These are phyloP conservation scores for Boletus sp. DNA, from an alignment of 768 basidiomycete genomes.

Conservation along the genomic window DNA sequence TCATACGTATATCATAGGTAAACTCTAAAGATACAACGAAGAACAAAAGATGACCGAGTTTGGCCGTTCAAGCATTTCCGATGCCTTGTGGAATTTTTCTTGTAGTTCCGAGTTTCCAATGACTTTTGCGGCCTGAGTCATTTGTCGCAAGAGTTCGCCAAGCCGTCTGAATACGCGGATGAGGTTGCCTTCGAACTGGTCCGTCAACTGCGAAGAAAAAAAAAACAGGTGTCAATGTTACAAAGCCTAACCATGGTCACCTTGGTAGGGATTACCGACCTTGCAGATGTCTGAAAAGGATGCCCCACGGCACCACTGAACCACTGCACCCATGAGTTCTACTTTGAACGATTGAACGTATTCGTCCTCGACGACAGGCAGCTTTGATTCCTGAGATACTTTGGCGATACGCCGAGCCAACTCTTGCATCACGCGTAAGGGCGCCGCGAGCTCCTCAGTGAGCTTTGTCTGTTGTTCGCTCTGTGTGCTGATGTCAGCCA, in stretches of 20 bases:
- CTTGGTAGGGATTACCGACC: slow-evolving; percentile 40
- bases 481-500: slow-evolving; percentile 35
- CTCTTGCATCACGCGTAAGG: slow-evolving; percentile 93
- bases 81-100: slow-evolving; percentile 88
- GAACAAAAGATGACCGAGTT: slow-evolving; percentile 94
- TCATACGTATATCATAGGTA: neutral
- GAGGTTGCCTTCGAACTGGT: slow-evolving; percentile 94
- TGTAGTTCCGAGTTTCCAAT: slow-evolving; percentile 94
- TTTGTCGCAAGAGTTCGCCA: slow-evolving; percentile 92
- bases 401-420: slow-evolving; percentile 94
- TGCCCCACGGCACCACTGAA: slow-evolving; percentile 98
- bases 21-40: slow-evolving; percentile 67
- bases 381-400: slow-evolving; percentile 90
- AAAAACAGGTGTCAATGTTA: neutral
- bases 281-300: slow-evolving; percentile 96
- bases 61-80: slow-evolving; percentile 89
- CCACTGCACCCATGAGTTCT: slow-evolving; percentile 96
- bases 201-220: slow-evolving; percentile 62
- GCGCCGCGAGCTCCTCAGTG: slow-evolving; percentile 91
- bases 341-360: slow-evolving; percentile 98
- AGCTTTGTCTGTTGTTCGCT: slow-evolving; percentile 83
- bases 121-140: slow-evolving; percentile 92
- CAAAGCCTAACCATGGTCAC: neutral
- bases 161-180: slow-evolving; percentile 95
- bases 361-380: slow-evolving; percentile 85